These are phyloP conservation scores for Dendryphion nanum DNA, from an alignment of 2,329 filamentous ascomycete genomes.

Conservation along the genomic window DNA sequence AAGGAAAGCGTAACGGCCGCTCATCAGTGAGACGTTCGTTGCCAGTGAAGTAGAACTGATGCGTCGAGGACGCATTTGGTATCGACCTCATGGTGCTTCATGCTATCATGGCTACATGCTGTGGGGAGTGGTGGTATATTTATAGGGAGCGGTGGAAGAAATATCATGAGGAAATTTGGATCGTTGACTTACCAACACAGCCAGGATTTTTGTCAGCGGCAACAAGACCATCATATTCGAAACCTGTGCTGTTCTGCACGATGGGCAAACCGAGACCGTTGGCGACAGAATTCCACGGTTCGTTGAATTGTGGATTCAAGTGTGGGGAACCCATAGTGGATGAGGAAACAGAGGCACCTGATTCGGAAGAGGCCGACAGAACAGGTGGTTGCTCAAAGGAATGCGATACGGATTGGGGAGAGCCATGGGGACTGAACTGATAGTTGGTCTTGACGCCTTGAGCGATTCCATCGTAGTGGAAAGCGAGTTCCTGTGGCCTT, in stretches of 20 bases:
- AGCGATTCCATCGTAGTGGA: constrained; percentile 34
- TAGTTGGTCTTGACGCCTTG: constrained; percentile 38
- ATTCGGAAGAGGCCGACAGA: constrained; percentile 51
- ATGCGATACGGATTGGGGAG: constrained; percentile 45
- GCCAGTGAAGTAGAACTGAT: no score
- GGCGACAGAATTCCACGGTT: constrained; percentile 54
- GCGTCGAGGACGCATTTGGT: no score
- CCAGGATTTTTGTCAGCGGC: constrained; percentile 43
- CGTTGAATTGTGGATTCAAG: constrained; percentile 60
- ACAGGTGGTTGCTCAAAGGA: constrained; percentile 47
- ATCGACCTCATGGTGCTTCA: no score
- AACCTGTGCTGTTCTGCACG: constrained; percentile 58
- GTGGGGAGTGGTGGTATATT: constrained; percentile 18
- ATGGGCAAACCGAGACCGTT: constrained; percentile 62
- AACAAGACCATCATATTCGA: constrained; percentile 52
- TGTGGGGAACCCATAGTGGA: constrained; percentile 53
- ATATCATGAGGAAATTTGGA: constrained; percentile 3
- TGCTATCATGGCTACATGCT: no score
- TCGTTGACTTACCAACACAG: constrained; percentile 50
- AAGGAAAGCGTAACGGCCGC: no score
- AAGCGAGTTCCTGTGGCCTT: constrained; percentile 36
- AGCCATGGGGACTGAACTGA: constrained; percentile 41
- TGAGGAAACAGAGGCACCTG: constrained; percentile 51
- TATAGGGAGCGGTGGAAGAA: constrained; percentile 12
- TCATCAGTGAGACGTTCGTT: no score